A percentile compares a stretch with the other conserved stretches of the same genome.
Conservation (phyloP, 345 rosid genomes). For the Eucalyptus microcorys region DNA sequence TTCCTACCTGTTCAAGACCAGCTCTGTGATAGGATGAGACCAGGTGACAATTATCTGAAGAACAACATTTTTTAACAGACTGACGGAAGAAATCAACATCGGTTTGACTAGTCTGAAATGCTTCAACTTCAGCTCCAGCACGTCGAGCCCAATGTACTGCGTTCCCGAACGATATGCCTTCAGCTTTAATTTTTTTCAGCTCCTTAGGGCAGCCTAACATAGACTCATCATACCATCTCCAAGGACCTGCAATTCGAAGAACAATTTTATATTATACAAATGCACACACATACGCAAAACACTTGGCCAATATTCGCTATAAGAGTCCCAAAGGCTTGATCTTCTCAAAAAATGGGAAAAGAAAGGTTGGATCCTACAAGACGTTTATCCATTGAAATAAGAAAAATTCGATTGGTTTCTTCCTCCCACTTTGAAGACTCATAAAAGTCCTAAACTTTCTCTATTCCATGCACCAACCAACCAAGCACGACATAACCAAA, state of each 20-base stretch:
- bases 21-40: conserved; percentile 78
- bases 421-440: background rate
- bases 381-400: background rate
- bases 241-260: conserved; percentile 48
- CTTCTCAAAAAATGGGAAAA: background rate
- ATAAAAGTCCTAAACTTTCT: background rate
- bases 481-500: background rate
- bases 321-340: background rate
- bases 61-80: conserved; percentile 37
- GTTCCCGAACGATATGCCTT: conserved; percentile 82
- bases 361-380: background rate
- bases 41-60: conserved; percentile 65
- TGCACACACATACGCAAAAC: background rate
- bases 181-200: conserved; percentile 60
- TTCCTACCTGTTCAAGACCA: conserved; percentile 49
- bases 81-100: conserved; percentile 60
- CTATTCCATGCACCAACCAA: background rate
- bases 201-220: conserved; percentile 93
- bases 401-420: background rate
- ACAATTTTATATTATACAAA: background rate
- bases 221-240: conserved; percentile 99
- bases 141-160: conserved; percentile 73
- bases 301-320: background rate
- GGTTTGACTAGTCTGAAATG: conserved; percentile 72
- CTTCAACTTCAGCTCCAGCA: conserved; percentile 87